Evolutionary conservation across 2,329 filamentous ascomycete species (phyloP), one percentile per base, ranked within the genome.

Genomic region (Byssothecium circinans): DNA sequence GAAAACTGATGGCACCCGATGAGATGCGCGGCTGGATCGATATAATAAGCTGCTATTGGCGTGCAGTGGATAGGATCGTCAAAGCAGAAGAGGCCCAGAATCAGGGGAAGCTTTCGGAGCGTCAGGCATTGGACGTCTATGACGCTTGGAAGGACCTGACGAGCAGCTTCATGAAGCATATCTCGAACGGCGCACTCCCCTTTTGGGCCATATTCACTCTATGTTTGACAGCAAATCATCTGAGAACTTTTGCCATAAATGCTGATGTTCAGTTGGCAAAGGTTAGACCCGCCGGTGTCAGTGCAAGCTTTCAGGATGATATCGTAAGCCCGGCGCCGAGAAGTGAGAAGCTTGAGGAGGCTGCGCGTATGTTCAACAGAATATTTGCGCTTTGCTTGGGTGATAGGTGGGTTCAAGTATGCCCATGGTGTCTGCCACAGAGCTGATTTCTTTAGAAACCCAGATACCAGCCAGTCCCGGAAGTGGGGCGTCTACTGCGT

Each of bases 401-500:
- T 61, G 94, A 99, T 69, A 86, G 91, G 89, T 95, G 46, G 43
- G 61, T 49, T 69, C 58, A 15, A 2, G 39, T 45, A 25, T 41
- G 34, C 18, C 15, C 49, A 25, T 14, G 40, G 43, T 36, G 53
- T 57, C 58, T 65, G 51, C 67, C 52, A 38, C 44, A 45, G 2
- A 14, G 8, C 32, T 50, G 33, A 50, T 32, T 33, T 23, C 45
- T 44, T 2, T 62, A 92, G 89, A 71, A 88, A 88, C 51, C 85
- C 88, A 12, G 77, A 96, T 36, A 85, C 91, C 64, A 53, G 47
- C 19, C 88, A 95, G 62, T 96, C 92, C 8, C 85, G 94, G 45
- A 99, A 97, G 81, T 99, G 94, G 94, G 95, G 90, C 6, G 88
- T 96, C 39, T 99, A 99, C 75, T 91, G 91, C 70, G 86, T 92